phyloP scores from a whole-genome alignment of 75 land plant genomes.

The Cupressus sempervirens region DNA sequence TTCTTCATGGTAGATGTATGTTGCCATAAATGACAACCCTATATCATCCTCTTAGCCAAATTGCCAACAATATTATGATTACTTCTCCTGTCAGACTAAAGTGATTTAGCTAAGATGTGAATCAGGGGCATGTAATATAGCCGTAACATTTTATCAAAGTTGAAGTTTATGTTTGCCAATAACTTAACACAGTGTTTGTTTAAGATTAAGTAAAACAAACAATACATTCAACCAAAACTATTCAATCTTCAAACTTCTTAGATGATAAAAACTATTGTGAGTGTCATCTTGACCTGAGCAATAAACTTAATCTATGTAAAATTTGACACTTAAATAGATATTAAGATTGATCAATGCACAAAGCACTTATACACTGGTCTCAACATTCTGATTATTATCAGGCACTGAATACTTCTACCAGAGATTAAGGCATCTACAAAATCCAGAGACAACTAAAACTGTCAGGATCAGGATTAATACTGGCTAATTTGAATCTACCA shows the following conservation, averaged over 20 bases:
- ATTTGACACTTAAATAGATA: not conserved
- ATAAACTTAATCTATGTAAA: not conserved
- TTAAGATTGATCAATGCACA: not conserved
- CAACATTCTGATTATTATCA: not conserved
- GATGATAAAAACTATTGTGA: not conserved
- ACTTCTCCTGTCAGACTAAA: not conserved
- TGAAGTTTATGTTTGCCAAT: not conserved
- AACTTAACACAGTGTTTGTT: not conserved
- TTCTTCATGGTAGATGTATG: no score
- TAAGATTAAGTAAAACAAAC: not conserved
- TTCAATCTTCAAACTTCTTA: not conserved
- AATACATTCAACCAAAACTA: not conserved
- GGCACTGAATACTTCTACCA: not conserved
- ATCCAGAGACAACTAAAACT: not conserved
- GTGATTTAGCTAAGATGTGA: not conserved
- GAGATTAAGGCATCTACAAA: not conserved
- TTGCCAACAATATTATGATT: not conserved
- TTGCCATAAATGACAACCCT: no score
- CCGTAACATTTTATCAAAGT: not conserved
- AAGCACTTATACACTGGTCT: not conserved
- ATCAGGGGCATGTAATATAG: not conserved
- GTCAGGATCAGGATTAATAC: not conserved
- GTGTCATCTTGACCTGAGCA: not conserved
- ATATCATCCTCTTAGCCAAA: no score
- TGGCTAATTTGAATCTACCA: not conserved